Evolutionary conservation across 2,329 filamentous ascomycete genomes (phyloP).

Genomic region (Phialophora chinensis): DNA sequence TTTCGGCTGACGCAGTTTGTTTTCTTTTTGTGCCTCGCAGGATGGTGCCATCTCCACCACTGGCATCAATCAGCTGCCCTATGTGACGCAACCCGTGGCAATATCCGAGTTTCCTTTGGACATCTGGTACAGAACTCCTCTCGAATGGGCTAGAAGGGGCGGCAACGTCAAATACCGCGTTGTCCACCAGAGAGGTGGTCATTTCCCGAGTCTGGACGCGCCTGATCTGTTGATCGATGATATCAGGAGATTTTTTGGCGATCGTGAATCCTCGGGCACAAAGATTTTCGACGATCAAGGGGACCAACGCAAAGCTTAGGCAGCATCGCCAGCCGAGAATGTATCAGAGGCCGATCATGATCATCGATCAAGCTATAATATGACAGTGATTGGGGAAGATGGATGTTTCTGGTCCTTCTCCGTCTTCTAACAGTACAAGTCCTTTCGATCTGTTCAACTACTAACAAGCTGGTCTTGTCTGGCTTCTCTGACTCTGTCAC

Average conservation of each 20-base stretch:
- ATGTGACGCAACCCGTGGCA: conserved; percentile 28
- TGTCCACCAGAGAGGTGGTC: conserved; percentile 52
- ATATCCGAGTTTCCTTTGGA: conserved; percentile 31
- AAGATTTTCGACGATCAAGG: conserved; percentile 8
- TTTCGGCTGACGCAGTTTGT: background rate
- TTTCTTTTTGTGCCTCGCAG: background rate
- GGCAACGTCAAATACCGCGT: conserved; percentile 24
- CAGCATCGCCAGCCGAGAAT: too few species aligned
- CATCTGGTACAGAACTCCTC: conserved; percentile 29
- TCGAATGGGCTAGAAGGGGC: conserved; percentile 28
- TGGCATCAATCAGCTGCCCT: conserved; percentile 21
- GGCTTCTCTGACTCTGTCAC: too few species aligned
- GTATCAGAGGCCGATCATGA: too few species aligned
- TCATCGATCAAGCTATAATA: too few species aligned
- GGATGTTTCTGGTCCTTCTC: too few species aligned
- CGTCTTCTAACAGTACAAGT: too few species aligned
- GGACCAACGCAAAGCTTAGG: too few species aligned
- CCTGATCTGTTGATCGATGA: conserved; percentile 54
- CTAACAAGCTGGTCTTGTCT: too few species aligned
- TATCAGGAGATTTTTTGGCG: conserved; percentile 54
- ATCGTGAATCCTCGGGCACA: conserved; percentile 19
- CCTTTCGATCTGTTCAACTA: too few species aligned
- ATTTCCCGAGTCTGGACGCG: conserved; percentile 59
- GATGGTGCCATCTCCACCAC: conserved; percentile 22
- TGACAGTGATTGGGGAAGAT: too few species aligned